Evolutionary conservation across 2,329 filamentous ascomycete genomes (phyloP).

Genomic region (Ustulina deusta): DNA sequence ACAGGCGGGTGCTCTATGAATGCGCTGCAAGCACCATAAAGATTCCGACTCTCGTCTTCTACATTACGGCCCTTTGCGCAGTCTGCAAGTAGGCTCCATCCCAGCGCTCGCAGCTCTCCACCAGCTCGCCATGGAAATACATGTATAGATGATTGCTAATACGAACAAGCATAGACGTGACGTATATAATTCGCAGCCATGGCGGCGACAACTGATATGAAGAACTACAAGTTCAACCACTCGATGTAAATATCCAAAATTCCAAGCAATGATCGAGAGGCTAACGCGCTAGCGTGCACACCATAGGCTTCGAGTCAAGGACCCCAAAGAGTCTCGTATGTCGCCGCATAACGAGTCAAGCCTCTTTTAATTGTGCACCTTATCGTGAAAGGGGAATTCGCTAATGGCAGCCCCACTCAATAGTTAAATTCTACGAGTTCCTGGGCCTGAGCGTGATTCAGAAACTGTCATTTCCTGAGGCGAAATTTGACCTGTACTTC

Average conservation of each 20-base stretch:
- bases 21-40: conserved; percentile 47
- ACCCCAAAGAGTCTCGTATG: conserved; percentile 81
- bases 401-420: conserved; percentile 8
- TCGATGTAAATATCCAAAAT: conserved; percentile 72
- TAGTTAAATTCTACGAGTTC: conserved; percentile 93
- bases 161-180: conserved; percentile 5
- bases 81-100: conserved; percentile 34
- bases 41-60: conserved; percentile 47
- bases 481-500: conserved; percentile 96
- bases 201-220: conserved; percentile 78
- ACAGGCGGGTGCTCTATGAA: conserved; percentile 46
- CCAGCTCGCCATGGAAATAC: background rate
- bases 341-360: conserved; percentile 3
- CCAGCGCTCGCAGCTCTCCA: background rate
- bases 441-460: conserved; percentile 88
- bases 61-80: conserved; percentile 44
- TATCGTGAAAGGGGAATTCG: background rate
- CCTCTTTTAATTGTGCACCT: background rate
- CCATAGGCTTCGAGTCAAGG: conserved; percentile 88
- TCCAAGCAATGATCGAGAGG: conserved; percentile 1
- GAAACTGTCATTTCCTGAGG: conserved; percentile 84
- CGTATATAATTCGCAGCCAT: conserved; percentile 59
- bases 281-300: conserved; percentile 23
- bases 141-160: conserved; percentile 8
- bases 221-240: conserved; percentile 87